These are phyloP conservation scores for Yarrowia hollandica DNA, from an alignment of 805 yeast genomes.

Conservation along the genomic window DNA sequence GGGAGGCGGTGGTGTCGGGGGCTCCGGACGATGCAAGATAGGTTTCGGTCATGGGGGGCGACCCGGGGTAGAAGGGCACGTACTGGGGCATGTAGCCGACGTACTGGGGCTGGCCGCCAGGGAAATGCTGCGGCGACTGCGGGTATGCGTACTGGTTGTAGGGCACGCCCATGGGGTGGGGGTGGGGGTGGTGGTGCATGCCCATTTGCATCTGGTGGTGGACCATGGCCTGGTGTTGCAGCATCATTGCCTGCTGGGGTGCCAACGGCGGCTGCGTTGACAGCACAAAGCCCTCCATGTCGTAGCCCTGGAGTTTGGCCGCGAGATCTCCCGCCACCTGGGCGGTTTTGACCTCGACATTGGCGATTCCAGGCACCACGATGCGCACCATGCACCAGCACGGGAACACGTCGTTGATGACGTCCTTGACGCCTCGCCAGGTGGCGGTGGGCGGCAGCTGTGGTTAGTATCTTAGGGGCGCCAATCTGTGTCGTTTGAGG, in stretches of 20 bases:
- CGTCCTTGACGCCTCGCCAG: slow-evolving; percentile 26
- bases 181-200: no score
- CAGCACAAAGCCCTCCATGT: slow-evolving; percentile 17
- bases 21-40: slow-evolving; percentile 15
- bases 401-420: slow-evolving; percentile 21
- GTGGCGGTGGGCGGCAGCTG: slow-evolving; percentile 18
- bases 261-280: slow-evolving; percentile 11
- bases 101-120: slow-evolving; percentile 3
- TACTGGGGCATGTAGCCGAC: slow-evolving; percentile 13
- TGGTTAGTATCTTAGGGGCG: not conserved
- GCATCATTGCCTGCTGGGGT: slow-evolving; percentile 9
- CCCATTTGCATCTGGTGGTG: slow-evolving; percentile 24
- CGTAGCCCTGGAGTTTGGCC: slow-evolving; percentile 6
- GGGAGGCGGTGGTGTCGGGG: slow-evolving; percentile 24
- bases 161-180: slow-evolving; percentile 14
- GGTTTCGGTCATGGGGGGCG: slow-evolving; percentile 19
- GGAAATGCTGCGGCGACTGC: slow-evolving; percentile 17
- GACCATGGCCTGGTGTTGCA: slow-evolving; percentile 24
- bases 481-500: no score
- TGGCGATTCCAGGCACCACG: slow-evolving; percentile 28
- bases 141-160: slow-evolving; percentile 20
- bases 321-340: slow-evolving; percentile 20
- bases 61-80: slow-evolving; percentile 20
- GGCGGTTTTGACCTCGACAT: slow-evolving; percentile 17
- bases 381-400: slow-evolving; percentile 28